These are phyloP conservation scores for Trichoderma simmonsii DNA, from an alignment of 2,329 filamentous ascomycete species.

Conservation along the genomic window DNA sequence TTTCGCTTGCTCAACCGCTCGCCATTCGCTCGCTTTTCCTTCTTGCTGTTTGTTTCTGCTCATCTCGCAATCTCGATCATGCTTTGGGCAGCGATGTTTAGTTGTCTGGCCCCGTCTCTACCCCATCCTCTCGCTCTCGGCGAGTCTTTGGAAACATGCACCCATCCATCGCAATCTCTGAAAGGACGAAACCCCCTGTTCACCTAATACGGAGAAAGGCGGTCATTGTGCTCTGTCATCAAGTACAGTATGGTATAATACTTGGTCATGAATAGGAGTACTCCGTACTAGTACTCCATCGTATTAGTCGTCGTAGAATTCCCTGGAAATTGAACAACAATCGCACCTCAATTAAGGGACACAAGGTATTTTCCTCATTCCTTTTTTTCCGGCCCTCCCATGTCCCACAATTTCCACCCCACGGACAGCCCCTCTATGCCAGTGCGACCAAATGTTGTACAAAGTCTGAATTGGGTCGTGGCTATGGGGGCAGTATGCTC, in stretches of 20 bases:
- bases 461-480: not conserved
- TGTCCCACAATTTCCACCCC: conserved; percentile 1
- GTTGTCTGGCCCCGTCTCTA: not conserved
- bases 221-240: not conserved
- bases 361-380: not conserved
- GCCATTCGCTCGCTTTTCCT: not conserved
- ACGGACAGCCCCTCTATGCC: not conserved
- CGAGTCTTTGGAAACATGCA: conserved; percentile 3
- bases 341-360: not conserved
- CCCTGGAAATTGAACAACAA: conserved; percentile 1
- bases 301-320: conserved; percentile 10
- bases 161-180: conserved; percentile 14
- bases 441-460: not conserved
- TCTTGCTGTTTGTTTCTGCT: not conserved
- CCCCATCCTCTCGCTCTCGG: not conserved
- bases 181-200: not conserved
- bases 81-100: not conserved
- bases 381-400: conserved; percentile 11
- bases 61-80: conserved; percentile 11
- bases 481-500: not conserved
- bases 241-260: not conserved
- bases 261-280: not conserved
- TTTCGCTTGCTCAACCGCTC: not conserved
- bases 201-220: conserved; percentile 6
- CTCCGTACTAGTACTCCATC: not conserved